Conservation (phyloP, 2,329 filamentous ascomycete genomes). For the Paecilomyces variotii region DNA sequence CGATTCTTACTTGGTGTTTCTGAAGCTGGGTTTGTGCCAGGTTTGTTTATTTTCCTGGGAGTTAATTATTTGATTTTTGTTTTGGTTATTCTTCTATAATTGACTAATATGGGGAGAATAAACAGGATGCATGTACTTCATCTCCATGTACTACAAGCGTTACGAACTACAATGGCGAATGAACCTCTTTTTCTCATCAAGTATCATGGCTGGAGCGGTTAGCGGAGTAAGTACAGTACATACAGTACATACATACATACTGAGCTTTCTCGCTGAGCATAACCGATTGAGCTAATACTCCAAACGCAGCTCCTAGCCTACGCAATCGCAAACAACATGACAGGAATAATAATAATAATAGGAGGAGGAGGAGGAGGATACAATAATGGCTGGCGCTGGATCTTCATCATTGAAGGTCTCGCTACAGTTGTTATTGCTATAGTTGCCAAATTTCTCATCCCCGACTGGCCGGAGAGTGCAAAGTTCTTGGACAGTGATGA, state of each 20-base stretch:
- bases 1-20: constrained; percentile 29
- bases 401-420: constrained; percentile 30
- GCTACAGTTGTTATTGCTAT: constrained; percentile 20
- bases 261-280: no score
- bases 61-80: no score
- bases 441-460: constrained; percentile 19
- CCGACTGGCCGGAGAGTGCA: constrained; percentile 25
- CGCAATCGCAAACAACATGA: constrained; percentile 21
- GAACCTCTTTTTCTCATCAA: constrained; percentile 26
- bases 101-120: no score
- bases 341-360: constrained; percentile 9
- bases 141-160: constrained; percentile 32
- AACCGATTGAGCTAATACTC: neutral
- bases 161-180: constrained; percentile 33
- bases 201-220: constrained; percentile 33
- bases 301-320: constrained; percentile 11
- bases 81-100: neutral
- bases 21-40: constrained; percentile 32
- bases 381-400: constrained; percentile 22
- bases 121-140: constrained; percentile 24
- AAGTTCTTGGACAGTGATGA: constrained; percentile 23
- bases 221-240: constrained; percentile 20
- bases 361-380: constrained; percentile 10
- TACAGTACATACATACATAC: no score
- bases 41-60: constrained; percentile 7